A percentile compares a stretch with the other conserved stretches of the same genome.
phyloP scores from a whole-genome alignment of 768 basidiomycete species.

The Lactarius pseudohatsudake region DNA sequence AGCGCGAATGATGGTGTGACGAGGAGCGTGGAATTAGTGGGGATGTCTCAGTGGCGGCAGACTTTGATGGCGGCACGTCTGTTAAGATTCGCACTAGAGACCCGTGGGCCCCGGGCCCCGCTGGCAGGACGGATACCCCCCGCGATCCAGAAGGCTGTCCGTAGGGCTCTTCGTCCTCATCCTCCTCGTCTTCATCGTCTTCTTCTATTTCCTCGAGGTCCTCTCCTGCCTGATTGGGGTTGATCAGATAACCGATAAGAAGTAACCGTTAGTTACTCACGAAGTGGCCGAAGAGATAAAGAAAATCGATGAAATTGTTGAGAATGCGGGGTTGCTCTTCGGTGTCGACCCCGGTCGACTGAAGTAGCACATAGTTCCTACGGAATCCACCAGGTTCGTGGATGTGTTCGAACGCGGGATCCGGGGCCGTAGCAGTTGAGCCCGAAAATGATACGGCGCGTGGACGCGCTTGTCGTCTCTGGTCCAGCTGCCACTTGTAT shows the following conservation, averaged over 20 bases:
- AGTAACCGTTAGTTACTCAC: slow-evolving; percentile 48
- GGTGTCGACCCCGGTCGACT: slow-evolving; percentile 59
- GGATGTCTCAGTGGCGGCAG: slow-evolving; percentile 44
- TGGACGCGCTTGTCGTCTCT: slow-evolving; percentile 56
- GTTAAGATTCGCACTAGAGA: slow-evolving; percentile 18
- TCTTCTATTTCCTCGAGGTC: slow-evolving; percentile 72
- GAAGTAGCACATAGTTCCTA: slow-evolving; percentile 78
- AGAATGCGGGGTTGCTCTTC: slow-evolving; percentile 50
- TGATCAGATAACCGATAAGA: slow-evolving; percentile 14
- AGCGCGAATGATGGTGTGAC: slow-evolving; percentile 49
- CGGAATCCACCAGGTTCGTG: slow-evolving; percentile 95
- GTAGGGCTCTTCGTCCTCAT: slow-evolving; percentile 33
- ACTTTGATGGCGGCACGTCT: slow-evolving; percentile 23
- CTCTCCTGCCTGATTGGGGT: slow-evolving; percentile 68
- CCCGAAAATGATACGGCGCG: slow-evolving; percentile 73
- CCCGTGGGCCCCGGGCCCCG: background rate
- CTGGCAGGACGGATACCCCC: background rate
- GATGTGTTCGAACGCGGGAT: slow-evolving; percentile 89
- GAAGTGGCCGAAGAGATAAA: slow-evolving; percentile 94
- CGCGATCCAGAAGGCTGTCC: slow-evolving; percentile 23
- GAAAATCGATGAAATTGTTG: slow-evolving; percentile 91
- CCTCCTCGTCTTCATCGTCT: slow-evolving; percentile 51
- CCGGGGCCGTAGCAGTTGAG: slow-evolving; percentile 46
- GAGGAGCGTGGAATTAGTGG: slow-evolving; percentile 49
- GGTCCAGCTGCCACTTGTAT: slow-evolving; percentile 91